These are phyloP conservation scores for Heliamphora pulchella DNA, from an alignment of 179 eudicot species.

Conservation along the genomic window DNA sequence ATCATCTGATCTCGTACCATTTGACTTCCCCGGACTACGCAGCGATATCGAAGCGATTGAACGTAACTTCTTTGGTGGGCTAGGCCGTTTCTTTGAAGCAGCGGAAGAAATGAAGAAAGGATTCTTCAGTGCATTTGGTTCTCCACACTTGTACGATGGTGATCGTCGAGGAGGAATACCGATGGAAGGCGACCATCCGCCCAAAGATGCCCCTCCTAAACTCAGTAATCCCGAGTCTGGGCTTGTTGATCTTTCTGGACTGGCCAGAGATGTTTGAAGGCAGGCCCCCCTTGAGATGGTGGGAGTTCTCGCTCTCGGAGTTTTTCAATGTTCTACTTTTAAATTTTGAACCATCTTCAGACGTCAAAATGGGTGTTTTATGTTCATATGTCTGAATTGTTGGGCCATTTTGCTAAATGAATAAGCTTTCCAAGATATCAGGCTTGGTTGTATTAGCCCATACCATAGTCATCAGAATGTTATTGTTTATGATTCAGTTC, in stretches of 20 bases:
- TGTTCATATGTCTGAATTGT: no score
- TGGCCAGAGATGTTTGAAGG: slow-evolving; percentile 62
- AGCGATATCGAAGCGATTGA: slow-evolving; percentile 68
- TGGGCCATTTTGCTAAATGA: no score
- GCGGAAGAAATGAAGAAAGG: slow-evolving; percentile 68
- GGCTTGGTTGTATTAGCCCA: no score
- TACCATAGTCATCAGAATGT: no score
- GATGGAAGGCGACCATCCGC: slow-evolving; percentile 29
- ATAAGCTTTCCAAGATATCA: no score
- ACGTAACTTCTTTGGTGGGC: slow-evolving; percentile 48
- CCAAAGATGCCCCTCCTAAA: slow-evolving; percentile 24
- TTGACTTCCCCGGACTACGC: slow-evolving; percentile 69
- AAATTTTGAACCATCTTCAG: no score
- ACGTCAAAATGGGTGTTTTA: no score
- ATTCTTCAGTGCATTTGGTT: slow-evolving; percentile 39
- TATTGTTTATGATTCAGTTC: no score
- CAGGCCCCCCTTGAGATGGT: no score
- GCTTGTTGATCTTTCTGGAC: slow-evolving; percentile 52
- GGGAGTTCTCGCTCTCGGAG: no score
- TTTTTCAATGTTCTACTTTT: no score
- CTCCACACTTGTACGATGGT: slow-evolving; percentile 33
- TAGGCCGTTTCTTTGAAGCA: slow-evolving; percentile 61
- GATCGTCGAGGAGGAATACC: slow-evolving; percentile 37
- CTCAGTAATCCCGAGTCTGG: slow-evolving; percentile 32
- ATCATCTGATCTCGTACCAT: slow-evolving; percentile 33